These are phyloP conservation scores for Aspergillus mulundensis DNA, from an alignment of 495 filamentous ascomycete genomes.

Conservation along the genomic window DNA sequence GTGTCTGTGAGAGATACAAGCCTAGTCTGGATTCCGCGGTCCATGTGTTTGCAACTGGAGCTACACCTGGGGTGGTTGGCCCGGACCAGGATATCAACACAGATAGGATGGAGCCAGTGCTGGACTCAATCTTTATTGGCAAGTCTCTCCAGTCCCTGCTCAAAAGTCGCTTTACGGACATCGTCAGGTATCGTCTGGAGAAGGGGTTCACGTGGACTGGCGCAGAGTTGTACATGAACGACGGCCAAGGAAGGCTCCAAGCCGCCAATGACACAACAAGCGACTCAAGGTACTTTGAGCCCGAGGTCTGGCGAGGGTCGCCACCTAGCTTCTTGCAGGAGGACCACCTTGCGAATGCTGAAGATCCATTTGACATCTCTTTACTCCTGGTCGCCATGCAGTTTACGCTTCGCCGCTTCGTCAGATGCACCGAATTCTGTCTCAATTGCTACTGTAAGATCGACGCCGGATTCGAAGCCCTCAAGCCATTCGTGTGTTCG, in stretches of 20 bases:
- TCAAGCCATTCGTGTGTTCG: constrained; percentile 89
- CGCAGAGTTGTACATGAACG: constrained; percentile 59
- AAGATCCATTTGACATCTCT: constrained; percentile 32
- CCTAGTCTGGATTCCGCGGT: constrained; percentile 39
- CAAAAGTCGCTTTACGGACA: constrained; percentile 58
- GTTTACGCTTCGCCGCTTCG: constrained; percentile 73
- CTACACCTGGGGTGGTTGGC: neutral
- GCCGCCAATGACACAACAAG: constrained; percentile 1
- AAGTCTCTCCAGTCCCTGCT: constrained; percentile 67
- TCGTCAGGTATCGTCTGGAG: constrained; percentile 57
- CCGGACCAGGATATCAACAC: neutral
- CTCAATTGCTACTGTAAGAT: constrained; percentile 77
- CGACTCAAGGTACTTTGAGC: constrained; percentile 11
- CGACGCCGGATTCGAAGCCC: constrained; percentile 68
- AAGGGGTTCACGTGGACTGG: constrained; percentile 61
- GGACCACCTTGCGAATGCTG: constrained; percentile 48
- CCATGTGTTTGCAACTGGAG: constrained; percentile 41
- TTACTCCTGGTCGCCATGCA: constrained; percentile 77
- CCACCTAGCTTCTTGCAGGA: constrained; percentile 31
- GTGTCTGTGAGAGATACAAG: constrained; percentile 48
- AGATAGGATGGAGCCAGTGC: neutral
- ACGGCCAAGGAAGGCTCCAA: constrained; percentile 33
- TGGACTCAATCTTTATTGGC: constrained; percentile 56
- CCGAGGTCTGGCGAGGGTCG: constrained; percentile 26
- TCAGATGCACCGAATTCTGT: constrained; percentile 84